These are phyloP conservation scores for Tetrapisispora taiwanensis DNA, from an alignment of 805 yeast genomes.

Conservation along the genomic window DNA sequence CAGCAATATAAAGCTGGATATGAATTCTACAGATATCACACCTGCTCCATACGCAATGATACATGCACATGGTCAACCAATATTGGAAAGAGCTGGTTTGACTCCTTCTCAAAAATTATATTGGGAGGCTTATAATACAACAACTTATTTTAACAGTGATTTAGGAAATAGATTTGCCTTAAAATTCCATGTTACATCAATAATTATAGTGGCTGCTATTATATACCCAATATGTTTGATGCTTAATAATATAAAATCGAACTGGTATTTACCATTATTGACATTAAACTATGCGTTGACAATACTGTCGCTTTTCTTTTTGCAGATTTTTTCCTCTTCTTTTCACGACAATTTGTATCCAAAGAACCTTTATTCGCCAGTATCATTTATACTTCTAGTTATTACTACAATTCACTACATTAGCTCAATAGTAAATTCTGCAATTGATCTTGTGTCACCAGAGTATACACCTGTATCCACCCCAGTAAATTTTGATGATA, in stretches of 20 bases:
- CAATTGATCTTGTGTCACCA: conserved; percentile 23
- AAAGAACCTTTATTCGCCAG: conserved; percentile 56
- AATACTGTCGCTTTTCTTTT: conserved; percentile 42
- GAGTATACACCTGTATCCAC: neutral
- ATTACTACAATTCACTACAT: conserved; percentile 44
- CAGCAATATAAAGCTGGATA: too few relatives aligned
- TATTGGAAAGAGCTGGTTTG: conserved; percentile 47
- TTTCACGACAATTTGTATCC: conserved; percentile 61
- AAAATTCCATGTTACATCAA: conserved; percentile 41
- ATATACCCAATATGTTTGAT: conserved; percentile 62
- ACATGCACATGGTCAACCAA: conserved; percentile 63
- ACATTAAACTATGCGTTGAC: conserved; percentile 39
- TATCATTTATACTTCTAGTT: conserved; percentile 52
- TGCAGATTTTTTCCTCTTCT: conserved; percentile 46
- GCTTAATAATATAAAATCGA: conserved; percentile 48
- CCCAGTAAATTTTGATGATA: neutral
- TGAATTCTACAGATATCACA: conserved; percentile 7
- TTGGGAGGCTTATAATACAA: conserved; percentile 74
- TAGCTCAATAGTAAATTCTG: conserved; percentile 41
- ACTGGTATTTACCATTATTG: conserved; percentile 49
- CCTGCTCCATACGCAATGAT: conserved; percentile 40
- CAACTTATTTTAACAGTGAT: conserved; percentile 55
- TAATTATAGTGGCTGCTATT: conserved; percentile 37
- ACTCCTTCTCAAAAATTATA: conserved; percentile 61
- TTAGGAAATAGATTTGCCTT: conserved; percentile 41